Percentiles rank a stretch among this genome's conserved stretches.
Conservation (phyloP, 148 eudicot species). For the Amaranthus palmeri region DNA sequence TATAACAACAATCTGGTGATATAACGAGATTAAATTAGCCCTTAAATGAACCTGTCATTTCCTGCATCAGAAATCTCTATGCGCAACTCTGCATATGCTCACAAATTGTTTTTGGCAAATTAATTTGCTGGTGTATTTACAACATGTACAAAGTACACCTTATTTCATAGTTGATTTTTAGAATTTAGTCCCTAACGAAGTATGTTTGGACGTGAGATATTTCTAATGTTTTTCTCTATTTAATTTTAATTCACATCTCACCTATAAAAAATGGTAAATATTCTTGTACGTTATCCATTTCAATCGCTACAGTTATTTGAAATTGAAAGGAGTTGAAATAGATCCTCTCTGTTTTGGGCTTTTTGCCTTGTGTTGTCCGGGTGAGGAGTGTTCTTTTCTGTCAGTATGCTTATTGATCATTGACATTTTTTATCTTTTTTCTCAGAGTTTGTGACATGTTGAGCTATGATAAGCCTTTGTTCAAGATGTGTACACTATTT, state of each 20-base stretch:
- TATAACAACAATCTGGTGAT: background rate
- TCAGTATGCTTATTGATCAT: slow-evolving; percentile 4
- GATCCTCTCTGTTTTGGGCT: background rate
- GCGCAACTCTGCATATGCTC: background rate
- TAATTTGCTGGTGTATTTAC: background rate
- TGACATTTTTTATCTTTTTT: slow-evolving; percentile 12
- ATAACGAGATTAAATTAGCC: background rate
- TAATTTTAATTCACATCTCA: background rate
- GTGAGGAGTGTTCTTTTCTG: background rate
- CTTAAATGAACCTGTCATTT: background rate
- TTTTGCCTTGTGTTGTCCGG: slow-evolving; percentile 1
- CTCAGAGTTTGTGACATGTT: slow-evolving; percentile 44
- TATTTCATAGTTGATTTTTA: background rate
- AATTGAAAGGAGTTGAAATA: background rate
- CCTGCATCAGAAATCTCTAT: background rate
- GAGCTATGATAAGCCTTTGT: slow-evolving; percentile 59
- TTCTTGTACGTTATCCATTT: background rate
- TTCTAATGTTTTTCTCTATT: background rate
- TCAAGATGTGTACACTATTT: slow-evolving; percentile 71
- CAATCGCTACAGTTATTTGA: background rate
- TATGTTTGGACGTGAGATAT: background rate
- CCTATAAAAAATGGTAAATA: background rate
- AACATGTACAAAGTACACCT: background rate
- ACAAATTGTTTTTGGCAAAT: background rate
- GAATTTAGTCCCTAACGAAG: background rate